Conservation (phyloP, 2,329 filamentous ascomycete genomes). For the Phoma herbarum region DNA sequence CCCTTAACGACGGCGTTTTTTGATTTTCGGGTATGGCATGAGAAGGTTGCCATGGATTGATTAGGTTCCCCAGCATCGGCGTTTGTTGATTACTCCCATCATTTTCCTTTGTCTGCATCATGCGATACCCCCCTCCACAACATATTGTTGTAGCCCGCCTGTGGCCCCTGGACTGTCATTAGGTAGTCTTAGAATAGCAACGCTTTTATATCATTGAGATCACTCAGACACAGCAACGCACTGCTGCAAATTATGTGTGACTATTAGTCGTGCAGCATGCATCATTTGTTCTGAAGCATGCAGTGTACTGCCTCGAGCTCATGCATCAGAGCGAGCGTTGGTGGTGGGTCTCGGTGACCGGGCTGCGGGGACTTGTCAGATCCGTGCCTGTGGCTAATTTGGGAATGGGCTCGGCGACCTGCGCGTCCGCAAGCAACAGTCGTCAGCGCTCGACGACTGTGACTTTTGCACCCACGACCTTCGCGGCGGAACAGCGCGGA, state of each 20-base stretch:
- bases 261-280: not conserved
- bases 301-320: not conserved
- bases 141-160: conserved; percentile 27
- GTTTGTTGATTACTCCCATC: conserved; percentile 25
- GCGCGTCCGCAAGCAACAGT: conserved; percentile 18
- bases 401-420: conserved; percentile 30
- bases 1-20: conserved; percentile 43
- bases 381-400: conserved; percentile 38
- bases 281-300: not conserved
- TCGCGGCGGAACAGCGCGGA: conserved; percentile 45
- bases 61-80: conserved; percentile 20
- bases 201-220: conserved; percentile 5
- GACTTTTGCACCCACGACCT: conserved; percentile 27
- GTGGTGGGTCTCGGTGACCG: conserved; percentile 24
- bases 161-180: conserved; percentile 16
- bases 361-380: conserved; percentile 21
- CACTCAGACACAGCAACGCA: not conserved
- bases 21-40: conserved; percentile 29
- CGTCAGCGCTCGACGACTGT: conserved; percentile 27
- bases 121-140: conserved; percentile 30
- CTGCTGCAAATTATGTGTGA: not conserved
- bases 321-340: conserved; percentile 6
- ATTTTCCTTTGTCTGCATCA: conserved; percentile 28
- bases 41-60: conserved; percentile 24
- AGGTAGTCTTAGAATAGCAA: conserved; percentile 21